Evolutionary conservation across 2,329 filamentous ascomycete species (phyloP).

Genomic region (Penicillium sp.): DNA sequence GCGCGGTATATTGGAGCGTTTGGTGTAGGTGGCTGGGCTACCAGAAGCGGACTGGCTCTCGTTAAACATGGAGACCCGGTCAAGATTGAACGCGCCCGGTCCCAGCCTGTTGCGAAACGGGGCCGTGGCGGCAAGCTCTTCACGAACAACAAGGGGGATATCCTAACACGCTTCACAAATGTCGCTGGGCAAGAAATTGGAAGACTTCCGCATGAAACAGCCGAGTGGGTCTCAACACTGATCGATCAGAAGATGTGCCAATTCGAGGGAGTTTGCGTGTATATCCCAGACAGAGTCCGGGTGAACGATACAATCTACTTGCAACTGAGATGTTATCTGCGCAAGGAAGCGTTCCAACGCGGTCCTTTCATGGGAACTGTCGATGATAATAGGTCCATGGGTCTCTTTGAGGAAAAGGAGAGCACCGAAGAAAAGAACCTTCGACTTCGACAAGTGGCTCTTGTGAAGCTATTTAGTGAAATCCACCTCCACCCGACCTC

Average conservation of each 20-base stretch:
- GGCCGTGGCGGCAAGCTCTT: slow-evolving; percentile 49
- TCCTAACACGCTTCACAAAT: slow-evolving; percentile 90
- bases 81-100: slow-evolving; percentile 81
- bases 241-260: slow-evolving; percentile 86
- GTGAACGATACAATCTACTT: slow-evolving; percentile 95
- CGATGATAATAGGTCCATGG: slow-evolving; percentile 69
- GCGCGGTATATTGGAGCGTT: slow-evolving; percentile 86
- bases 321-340: slow-evolving; percentile 76
- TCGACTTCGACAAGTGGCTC: slow-evolving; percentile 78
- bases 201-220: slow-evolving; percentile 79
- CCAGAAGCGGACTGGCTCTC: slow-evolving; percentile 73
- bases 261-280: slow-evolving; percentile 88
- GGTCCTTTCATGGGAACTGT: slow-evolving; percentile 54
- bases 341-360: slow-evolving; percentile 71
- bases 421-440: slow-evolving; percentile 81
- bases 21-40: slow-evolving; percentile 89
- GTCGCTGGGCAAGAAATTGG: slow-evolving; percentile 78
- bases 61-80: slow-evolving; percentile 81
- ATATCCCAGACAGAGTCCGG: slow-evolving; percentile 77
- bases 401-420: slow-evolving; percentile 82
- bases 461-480: slow-evolving; percentile 88
- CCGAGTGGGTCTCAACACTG: slow-evolving; percentile 87
- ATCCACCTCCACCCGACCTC: slow-evolving; percentile 77
- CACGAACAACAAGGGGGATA: slow-evolving; percentile 69
- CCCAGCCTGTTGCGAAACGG: slow-evolving; percentile 58